Percentiles rank a stretch among this genome's conserved stretches.
phyloP scores from a whole-genome alignment of 2,329 filamentous ascomycete species.

The Trichophyton rubrum region DNA sequence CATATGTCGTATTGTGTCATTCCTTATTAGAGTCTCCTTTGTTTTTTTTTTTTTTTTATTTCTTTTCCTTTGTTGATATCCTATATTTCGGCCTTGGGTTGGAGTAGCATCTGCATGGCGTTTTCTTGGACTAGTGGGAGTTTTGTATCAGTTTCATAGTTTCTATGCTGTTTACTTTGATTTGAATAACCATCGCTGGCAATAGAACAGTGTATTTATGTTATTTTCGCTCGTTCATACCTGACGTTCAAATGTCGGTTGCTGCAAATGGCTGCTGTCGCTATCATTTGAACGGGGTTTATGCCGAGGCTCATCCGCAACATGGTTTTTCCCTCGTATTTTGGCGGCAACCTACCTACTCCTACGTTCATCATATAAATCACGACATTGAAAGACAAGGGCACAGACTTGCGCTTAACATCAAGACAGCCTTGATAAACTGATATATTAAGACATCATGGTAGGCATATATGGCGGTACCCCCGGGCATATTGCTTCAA shows the following conservation, averaged over 20 bases:
- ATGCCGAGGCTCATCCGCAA: neutral
- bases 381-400: neutral
- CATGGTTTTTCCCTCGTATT: neutral
- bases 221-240: neutral
- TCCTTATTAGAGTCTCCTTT: slow-evolving; percentile 18
- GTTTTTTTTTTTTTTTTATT: slow-evolving; percentile 5
- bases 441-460: neutral
- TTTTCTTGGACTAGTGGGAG: neutral
- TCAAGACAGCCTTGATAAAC: neutral
- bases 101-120: slow-evolving; percentile 3
- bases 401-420: neutral
- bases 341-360: neutral
- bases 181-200: neutral
- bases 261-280: too few species aligned
- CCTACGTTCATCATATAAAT: neutral
- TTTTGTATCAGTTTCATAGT: neutral
- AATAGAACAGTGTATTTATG: neutral
- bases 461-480: neutral
- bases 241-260: neutral
- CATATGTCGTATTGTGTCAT: slow-evolving; percentile 21
- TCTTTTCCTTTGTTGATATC: slow-evolving; percentile 9
- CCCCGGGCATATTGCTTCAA: too few species aligned
- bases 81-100: slow-evolving; percentile 12
- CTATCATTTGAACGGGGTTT: neutral
- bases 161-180: neutral